Evolutionary conservation across 805 yeast genomes (phyloP), one percentile per base, ranked within the genome.

Genomic region (Nakazawaea ambrosiae): DNA sequence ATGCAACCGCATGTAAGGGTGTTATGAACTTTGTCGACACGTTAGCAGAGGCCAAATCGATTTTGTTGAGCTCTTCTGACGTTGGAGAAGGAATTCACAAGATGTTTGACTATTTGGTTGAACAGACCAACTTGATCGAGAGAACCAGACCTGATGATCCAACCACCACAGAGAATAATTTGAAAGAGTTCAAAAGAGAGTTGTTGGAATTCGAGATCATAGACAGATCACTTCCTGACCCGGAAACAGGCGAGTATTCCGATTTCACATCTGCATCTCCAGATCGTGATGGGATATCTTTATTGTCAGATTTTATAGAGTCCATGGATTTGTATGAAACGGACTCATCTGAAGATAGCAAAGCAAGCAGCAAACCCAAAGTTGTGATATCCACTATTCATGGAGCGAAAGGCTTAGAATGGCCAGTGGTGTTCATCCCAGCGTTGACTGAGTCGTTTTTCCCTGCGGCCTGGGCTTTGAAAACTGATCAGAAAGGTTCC

Each of bases 391-490:
- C 95, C 0, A 92, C 97, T 0, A 81, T 90, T 10, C 98, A 90
- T 54, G 86, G 88, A 0, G 78, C 97, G 1, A 90, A 90, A 54
- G 98, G 98, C 1, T 64, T 89, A 2, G 98, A 90, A 54, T 90
- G 97, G 97, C 90, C 95, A 0, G 75, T 85, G 11, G 97, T 90
- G 0, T 85, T 86, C 51, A 72, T 86, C 10, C 87, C 94, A 0
- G 81, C 85, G 0, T 58, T 84, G 14, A 65, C 72, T 23, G 85
- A 82, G 33, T 81, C 82, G 1, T 55, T 73, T 11, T 59, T 85
- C 10, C 95, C 95, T 0, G 74, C 80, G 3, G 49, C 56, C 2
- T 70, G 68, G 50, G 74, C 75, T 0, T 45, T 58, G n/a, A 50
- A 52, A 24, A 45, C 44, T 5, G 56, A 50, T 0, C 50, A 50